Evolutionary conservation across 2,329 filamentous ascomycete genomes (phyloP).

Genomic region (Biscogniauxia marginata): DNA sequence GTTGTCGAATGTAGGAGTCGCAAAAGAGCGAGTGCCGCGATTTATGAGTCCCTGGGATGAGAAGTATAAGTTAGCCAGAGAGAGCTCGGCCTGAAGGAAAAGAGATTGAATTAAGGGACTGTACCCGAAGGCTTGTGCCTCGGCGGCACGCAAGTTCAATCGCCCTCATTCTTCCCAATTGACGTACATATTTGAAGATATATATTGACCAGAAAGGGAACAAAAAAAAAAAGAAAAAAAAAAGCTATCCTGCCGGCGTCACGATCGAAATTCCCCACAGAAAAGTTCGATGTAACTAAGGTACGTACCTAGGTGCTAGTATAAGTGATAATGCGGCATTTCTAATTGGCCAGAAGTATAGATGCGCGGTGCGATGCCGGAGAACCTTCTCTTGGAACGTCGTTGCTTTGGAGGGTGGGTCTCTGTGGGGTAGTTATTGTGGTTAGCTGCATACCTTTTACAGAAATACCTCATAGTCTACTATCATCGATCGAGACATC

Average conservation of each 20-base stretch:
- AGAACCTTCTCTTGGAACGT: too few species aligned
- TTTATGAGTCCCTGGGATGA: conserved; percentile 24
- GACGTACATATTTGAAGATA: conserved; percentile 8
- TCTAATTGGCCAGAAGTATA: background rate
- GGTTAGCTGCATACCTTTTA: too few species aligned
- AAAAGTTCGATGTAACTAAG: background rate
- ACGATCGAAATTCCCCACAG: background rate
- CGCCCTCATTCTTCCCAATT: conserved; percentile 32
- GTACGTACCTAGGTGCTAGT: too few species aligned
- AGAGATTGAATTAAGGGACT: conserved; percentile 2
- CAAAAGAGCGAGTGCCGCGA: conserved; percentile 30
- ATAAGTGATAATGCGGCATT: background rate
- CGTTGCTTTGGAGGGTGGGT: too few species aligned
- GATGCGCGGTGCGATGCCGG: background rate
- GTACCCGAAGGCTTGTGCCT: conserved; percentile 31
- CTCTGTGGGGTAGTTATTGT: too few species aligned
- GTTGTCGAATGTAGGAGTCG: conserved; percentile 32
- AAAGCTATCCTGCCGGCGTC: conserved; percentile 20
- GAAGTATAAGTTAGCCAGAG: conserved; percentile 4
- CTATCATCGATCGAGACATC: too few species aligned
- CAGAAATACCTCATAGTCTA: too few species aligned
- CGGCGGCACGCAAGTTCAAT: conserved; percentile 32
- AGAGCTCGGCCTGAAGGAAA: background rate
- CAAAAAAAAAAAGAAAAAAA: conserved; percentile 9
- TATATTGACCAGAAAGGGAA: conserved; percentile 28